Evolutionary conservation across 768 basidiomycete species (phyloP).

Genomic region (Mycena rosella): DNA sequence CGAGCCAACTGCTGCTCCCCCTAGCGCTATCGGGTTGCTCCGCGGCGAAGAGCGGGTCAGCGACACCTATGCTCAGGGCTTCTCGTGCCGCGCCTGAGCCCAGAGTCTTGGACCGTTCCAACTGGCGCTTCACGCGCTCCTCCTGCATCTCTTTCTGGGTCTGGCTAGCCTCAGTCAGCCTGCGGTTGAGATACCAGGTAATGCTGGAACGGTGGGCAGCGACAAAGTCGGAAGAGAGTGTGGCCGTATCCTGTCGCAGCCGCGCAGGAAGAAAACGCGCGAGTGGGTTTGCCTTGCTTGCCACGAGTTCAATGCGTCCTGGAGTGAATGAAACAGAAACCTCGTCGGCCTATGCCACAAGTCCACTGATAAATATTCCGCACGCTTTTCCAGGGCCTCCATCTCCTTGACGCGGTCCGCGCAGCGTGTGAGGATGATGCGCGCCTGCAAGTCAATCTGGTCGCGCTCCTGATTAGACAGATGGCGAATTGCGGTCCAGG

Average conservation of each 20-base stretch:
- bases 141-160: slow-evolving; percentile 92
- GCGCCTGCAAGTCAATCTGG: slow-evolving; percentile 94
- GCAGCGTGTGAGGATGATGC: slow-evolving; percentile 87
- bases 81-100: slow-evolving; percentile 85
- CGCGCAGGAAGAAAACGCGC: slow-evolving; percentile 79
- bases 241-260: slow-evolving; percentile 68
- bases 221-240: slow-evolving; percentile 73
- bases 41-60: slow-evolving; percentile 41
- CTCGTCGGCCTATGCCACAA: slow-evolving; percentile 35
- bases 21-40: slow-evolving; percentile 39
- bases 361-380: slow-evolving; percentile 46
- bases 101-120: slow-evolving; percentile 86
- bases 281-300: slow-evolving; percentile 74
- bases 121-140: slow-evolving; percentile 89
- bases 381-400: slow-evolving; percentile 92
- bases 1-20: slow-evolving; percentile 71
- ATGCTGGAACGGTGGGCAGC: slow-evolving; percentile 95
- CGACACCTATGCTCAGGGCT: slow-evolving; percentile 58
- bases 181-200: slow-evolving; percentile 89
- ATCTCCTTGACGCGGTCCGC: slow-evolving; percentile 89
- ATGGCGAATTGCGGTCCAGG: slow-evolving; percentile 75
- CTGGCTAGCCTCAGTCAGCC: slow-evolving; percentile 84
- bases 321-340: slow-evolving; percentile 31
- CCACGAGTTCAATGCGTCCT: slow-evolving; percentile 78
- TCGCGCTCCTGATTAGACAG: slow-evolving; percentile 94